Conservation (phyloP, 257 asterid genomes). For the Solanum lycopersicoides region DNA sequence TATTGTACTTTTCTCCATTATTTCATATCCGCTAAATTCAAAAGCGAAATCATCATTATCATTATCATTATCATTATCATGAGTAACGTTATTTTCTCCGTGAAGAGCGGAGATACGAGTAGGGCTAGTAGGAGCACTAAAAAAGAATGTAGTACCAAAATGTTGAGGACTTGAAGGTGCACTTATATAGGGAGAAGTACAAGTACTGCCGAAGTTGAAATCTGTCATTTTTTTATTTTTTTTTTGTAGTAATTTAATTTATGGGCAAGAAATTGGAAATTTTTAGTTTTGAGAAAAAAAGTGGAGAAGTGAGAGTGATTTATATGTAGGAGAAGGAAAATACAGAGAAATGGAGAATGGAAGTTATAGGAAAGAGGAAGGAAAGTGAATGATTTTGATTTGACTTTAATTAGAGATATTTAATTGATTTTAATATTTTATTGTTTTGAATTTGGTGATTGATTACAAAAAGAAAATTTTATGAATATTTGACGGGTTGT, state of each 20-base stretch:
- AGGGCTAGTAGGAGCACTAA: conserved; percentile 64
- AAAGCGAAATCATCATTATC: conserved; percentile 45
- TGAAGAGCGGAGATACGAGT: conserved; percentile 12
- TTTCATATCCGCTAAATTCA: conserved; percentile 57
- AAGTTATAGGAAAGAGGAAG: neutral
- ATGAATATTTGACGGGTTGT: neutral
- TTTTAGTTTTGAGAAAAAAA: neutral
- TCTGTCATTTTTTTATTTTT: neutral
- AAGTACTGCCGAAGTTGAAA: conserved; percentile 41
- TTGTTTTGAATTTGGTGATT: neutral
- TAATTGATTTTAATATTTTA: neutral
- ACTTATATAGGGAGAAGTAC: conserved; percentile 46
- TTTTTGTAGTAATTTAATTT: neutral
- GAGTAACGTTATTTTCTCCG: neutral
- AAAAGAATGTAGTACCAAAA: conserved; percentile 20
- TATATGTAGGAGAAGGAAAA: neutral
- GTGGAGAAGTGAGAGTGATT: neutral
- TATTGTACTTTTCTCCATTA: conserved; percentile 24
- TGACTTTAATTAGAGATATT: neutral
- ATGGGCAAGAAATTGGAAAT: neutral
- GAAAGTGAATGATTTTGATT: neutral
- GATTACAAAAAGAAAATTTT: neutral
- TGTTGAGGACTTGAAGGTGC: conserved; percentile 61
- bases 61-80: conserved; percentile 1
- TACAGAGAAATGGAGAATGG: neutral